Conservation (phyloP, 495 filamentous ascomycete genomes). For the Podospora pseudopauciseta region DNA sequence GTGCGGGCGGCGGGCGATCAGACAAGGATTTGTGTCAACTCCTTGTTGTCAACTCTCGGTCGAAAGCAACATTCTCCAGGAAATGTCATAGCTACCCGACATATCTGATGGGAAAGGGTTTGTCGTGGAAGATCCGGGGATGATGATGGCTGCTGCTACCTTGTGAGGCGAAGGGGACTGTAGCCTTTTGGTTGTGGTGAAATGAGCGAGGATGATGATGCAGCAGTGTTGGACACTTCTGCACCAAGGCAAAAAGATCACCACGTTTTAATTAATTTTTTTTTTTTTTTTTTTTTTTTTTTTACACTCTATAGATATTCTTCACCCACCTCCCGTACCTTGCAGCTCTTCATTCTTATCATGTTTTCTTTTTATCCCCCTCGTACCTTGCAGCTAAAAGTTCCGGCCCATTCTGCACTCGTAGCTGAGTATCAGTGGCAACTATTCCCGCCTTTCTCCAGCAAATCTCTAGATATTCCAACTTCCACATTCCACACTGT, state of each 20-base stretch:
- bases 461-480: too few relatives aligned
- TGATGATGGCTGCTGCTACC: background rate
- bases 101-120: background rate
- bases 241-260: background rate
- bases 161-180: background rate
- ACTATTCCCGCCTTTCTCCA: too few relatives aligned
- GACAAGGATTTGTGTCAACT: slow-evolving; percentile 5
- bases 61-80: background rate
- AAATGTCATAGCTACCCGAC: background rate
- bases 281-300: background rate
- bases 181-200: too few relatives aligned
- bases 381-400: too few relatives aligned
- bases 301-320: background rate
- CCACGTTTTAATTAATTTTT: background rate
- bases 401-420: too few relatives aligned
- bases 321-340: background rate
- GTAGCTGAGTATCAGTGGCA: too few relatives aligned
- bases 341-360: too few relatives aligned
- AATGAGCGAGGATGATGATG: background rate
- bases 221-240: background rate
- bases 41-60: background rate
- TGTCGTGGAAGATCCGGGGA: background rate
- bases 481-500: too few relatives aligned
- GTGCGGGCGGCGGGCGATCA: background rate
- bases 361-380: too few relatives aligned